phyloP scores from a whole-genome alignment of 768 basidiomycete genomes.

The Chalciporus sphaerocephalus region DNA sequence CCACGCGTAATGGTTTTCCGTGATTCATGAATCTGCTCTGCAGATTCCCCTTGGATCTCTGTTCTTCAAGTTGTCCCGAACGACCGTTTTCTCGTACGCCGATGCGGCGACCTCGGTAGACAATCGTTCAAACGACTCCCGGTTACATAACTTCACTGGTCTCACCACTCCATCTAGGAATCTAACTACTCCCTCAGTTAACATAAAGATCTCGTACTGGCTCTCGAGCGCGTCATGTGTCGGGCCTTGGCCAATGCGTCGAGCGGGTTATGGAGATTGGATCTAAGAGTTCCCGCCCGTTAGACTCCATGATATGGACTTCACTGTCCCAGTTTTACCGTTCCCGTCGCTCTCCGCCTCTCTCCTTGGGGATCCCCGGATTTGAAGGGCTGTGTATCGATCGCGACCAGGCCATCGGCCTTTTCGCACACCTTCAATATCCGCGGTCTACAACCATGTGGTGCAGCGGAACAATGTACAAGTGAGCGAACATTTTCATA shows the following conservation, averaged over 20 bases:
- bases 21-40: background rate
- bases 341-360: slow-evolving; percentile 18
- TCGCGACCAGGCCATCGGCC: slow-evolving; percentile 1
- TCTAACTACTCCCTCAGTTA: slow-evolving; percentile 1
- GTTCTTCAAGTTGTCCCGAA: background rate
- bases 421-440: slow-evolving; percentile 2
- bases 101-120: slow-evolving; percentile 25
- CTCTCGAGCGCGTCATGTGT: background rate
- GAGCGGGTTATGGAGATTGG: slow-evolving; percentile 4
- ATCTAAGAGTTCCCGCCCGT: slow-evolving; percentile 12
- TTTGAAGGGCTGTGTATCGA: background rate
- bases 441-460: slow-evolving; percentile 3
- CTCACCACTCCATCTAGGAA: slow-evolving; percentile 8
- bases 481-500: background rate
- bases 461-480: background rate
- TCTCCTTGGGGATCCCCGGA: background rate
- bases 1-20: background rate
- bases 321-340: slow-evolving; percentile 8
- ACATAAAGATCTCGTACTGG: background rate
- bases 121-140: slow-evolving; percentile 8
- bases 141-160: slow-evolving; percentile 13
- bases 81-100: slow-evolving; percentile 13
- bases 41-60: background rate
- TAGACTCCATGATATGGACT: slow-evolving; percentile 3
- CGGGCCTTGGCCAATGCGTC: background rate